Evolutionary conservation across 441 rosid species (phyloP), one percentile per base, ranked within the genome.

Genomic region (Erodium texanum): DNA sequence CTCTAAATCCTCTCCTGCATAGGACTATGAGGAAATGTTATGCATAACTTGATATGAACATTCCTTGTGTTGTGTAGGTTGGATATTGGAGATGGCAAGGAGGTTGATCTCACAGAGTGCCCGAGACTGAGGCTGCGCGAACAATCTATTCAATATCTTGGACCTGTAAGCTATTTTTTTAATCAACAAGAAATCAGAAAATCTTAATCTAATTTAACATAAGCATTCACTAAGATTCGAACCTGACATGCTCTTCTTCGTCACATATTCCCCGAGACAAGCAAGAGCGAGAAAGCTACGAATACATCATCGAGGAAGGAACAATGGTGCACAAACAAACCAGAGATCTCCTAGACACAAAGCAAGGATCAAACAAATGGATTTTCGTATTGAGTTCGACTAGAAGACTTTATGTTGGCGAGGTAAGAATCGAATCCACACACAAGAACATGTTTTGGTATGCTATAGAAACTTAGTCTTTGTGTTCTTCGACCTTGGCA

Each of bases 111-210:
- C 15, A 38, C 64, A 56, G 72, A 66, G 9, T 79, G 82, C 76
- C 76, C 80, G 11, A 76, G 82, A 71, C 66, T 65, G 38, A 71
- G 68, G 70, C 78, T 76, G 36, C 68, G 72, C 10, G 45, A 67
- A 67, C 69, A 79, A 56, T 68, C 76, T 68, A 72, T 76, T 9
- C 74, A 74, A 45, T 80, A 76, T 71, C 78, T 80, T 61, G 83
- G 78, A 58, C 83, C 78, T 41, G 83, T 80, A 69, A 54, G 64
- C n/a, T n/a, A n/a, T n/a, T n/a, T n/a, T n/a, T n/a, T n/a, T n/a
- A n/a, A n/a, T n/a, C n/a, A n/a, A n/a, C n/a, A n/a, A n/a, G n/a
- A n/a, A n/a, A n/a, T n/a, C n/a, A n/a, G n/a, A n/a, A n/a, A n/a
- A n/a, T n/a, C n/a, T n/a, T n/a, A n/a, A n/a, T n/a, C n/a, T n/a